A percentile compares a stretch with the other conserved stretches of the same genome.
These are phyloP conservation scores for Leccinum rimulosum DNA, from an alignment of 768 basidiomycete species.

Conservation along the genomic window DNA sequence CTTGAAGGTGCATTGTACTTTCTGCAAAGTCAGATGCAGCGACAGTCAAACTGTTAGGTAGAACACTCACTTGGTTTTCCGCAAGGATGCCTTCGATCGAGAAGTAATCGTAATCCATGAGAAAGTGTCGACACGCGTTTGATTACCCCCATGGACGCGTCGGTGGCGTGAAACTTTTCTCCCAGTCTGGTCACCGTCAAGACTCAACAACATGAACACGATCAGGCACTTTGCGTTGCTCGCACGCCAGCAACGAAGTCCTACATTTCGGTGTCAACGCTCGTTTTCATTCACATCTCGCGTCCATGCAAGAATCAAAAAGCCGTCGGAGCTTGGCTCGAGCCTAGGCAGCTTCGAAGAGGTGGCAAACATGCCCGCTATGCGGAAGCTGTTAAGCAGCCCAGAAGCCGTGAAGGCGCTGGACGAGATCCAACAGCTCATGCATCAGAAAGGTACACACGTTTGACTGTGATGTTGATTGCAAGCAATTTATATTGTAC, in stretches of 20 bases:
- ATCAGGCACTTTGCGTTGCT: slow-evolving; percentile 15
- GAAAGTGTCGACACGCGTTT: not conserved
- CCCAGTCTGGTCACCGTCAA: not conserved
- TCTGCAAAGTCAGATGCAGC: slow-evolving; percentile 43
- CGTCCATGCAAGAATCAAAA: slow-evolving; percentile 28
- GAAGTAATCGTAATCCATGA: slow-evolving; percentile 91
- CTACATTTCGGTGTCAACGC: slow-evolving; percentile 19
- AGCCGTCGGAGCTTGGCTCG: slow-evolving; percentile 30
- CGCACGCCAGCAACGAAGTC: slow-evolving; percentile 11
- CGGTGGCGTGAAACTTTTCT: slow-evolving; percentile 16
- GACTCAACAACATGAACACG: slow-evolving; percentile 20
- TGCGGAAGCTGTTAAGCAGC: slow-evolving; percentile 46
- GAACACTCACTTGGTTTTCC: slow-evolving; percentile 70
- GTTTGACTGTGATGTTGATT: not conserved
- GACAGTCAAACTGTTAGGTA: not conserved
- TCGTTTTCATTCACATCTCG: slow-evolving; percentile 30
- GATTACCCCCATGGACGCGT: slow-evolving; percentile 13
- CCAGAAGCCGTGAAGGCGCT: slow-evolving; percentile 52
- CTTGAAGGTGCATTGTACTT: slow-evolving; percentile 92
- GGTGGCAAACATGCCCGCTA: slow-evolving; percentile 39
- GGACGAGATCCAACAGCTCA: slow-evolving; percentile 39
- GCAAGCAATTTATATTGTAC: not conserved
- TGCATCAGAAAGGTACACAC: slow-evolving; percentile 48
- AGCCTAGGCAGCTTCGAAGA: slow-evolving; percentile 42
- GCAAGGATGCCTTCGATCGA: slow-evolving; percentile 89